Percentiles rank a stretch among this genome's conserved stretches.
Evolutionary conservation across 805 yeast species (phyloP).

Genomic region (Komagataella pseudopastoris): DNA sequence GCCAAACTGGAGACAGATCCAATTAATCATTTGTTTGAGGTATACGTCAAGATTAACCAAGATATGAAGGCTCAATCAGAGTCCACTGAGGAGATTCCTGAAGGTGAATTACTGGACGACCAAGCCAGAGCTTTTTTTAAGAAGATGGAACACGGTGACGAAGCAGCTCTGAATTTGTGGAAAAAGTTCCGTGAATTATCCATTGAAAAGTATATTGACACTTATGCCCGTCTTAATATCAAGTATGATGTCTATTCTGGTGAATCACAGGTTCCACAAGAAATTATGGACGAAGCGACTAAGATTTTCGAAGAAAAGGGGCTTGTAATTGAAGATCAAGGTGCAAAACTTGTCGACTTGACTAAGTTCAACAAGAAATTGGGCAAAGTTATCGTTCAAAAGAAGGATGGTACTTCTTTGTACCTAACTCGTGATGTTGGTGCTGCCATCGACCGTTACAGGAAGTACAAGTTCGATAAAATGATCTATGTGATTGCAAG

Average conservation of each 20-base stretch:
- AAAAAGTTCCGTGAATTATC: constrained; percentile 80
- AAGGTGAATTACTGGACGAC: constrained; percentile 47
- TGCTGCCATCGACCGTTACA: constrained; percentile 85
- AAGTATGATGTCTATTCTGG: constrained; percentile 84
- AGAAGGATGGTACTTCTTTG: constrained; percentile 89
- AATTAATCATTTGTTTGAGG: constrained; percentile 87
- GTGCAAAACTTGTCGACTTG: constrained; percentile 82
- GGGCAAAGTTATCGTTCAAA: constrained; percentile 86
- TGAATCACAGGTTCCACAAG: constrained; percentile 83
- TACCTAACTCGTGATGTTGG: constrained; percentile 95
- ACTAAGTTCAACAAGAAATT: constrained; percentile 70
- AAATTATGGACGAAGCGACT: constrained; percentile 53
- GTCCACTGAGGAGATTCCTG: constrained; percentile 36
- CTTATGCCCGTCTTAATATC: constrained; percentile 88
- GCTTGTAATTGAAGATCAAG: constrained; percentile 74
- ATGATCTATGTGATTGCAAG: constrained; percentile 93
- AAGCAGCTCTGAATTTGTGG: constrained; percentile 68
- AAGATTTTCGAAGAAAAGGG: constrained; percentile 50
- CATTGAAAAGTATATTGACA: constrained; percentile 71
- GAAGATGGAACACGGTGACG: constrained; percentile 89
- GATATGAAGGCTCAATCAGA: constrained; percentile 59
- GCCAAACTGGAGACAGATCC: constrained; percentile 64
- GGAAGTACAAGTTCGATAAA: constrained; percentile 77
- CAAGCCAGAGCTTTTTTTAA: constrained; percentile 81
- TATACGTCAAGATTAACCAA: constrained; percentile 76